phyloP scores from a whole-genome alignment of 257 asterid genomes.

The Scutellaria galericulata region DNA sequence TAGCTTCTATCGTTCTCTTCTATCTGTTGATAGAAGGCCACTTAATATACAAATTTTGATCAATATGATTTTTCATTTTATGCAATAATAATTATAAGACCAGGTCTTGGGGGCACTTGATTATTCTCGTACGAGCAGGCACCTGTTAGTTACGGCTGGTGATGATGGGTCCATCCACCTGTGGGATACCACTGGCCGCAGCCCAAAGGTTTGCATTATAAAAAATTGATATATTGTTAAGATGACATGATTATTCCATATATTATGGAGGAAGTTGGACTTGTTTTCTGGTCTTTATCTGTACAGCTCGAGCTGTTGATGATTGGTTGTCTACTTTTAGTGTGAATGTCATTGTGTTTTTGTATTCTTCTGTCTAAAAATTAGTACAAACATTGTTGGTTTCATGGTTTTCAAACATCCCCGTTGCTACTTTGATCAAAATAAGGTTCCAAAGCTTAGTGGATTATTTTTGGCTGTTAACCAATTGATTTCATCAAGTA shows the following conservation, averaged over 20 bases:
- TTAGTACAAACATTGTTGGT: neutral
- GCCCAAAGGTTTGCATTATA: slow-evolving; percentile 70
- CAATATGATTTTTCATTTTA: slow-evolving; percentile 27
- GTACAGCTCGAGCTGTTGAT: neutral
- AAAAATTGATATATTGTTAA: slow-evolving; percentile 25
- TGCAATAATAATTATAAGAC: slow-evolving; percentile 41
- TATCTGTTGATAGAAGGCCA: slow-evolving; percentile 26
- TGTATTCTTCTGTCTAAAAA: neutral
- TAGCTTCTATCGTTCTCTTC: slow-evolving; percentile 36
- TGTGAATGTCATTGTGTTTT: slow-evolving; percentile 1
- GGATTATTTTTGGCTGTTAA: slow-evolving; percentile 1
- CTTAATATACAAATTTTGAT: slow-evolving; percentile 31
- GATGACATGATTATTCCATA: slow-evolving; percentile 20
- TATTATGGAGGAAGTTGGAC: slow-evolving; percentile 13
- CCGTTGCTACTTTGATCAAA: slow-evolving; percentile 16
- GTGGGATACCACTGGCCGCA: slow-evolving; percentile 97
- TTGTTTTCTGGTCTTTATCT: neutral
- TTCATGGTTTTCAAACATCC: neutral
- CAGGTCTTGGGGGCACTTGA: slow-evolving; percentile 97
- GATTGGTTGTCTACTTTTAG: neutral
- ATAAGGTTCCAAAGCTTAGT: slow-evolving; percentile 11
- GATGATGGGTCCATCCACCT: slow-evolving; percentile 96
- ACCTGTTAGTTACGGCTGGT: slow-evolving; percentile 92
- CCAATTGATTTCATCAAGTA: neutral
- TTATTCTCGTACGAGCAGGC: slow-evolving; percentile 90